A percentile compares a stretch with the other conserved stretches of the same genome.
phyloP scores from a whole-genome alignment of 2,329 filamentous ascomycete species.

The Xylaria multiplex region DNA sequence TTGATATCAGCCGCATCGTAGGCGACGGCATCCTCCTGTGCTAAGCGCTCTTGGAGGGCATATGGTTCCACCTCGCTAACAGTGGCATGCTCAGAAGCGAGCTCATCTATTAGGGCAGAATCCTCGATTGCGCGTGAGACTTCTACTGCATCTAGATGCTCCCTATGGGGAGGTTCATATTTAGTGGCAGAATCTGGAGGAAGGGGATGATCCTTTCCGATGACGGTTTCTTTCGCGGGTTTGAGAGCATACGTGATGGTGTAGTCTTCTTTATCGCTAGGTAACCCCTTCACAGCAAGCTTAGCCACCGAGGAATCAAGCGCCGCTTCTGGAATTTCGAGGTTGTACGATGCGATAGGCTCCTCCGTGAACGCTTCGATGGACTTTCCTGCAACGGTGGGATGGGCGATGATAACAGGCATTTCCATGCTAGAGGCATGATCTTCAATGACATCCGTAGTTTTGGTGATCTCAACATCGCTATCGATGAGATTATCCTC shows the following conservation, averaged over 20 bases:
- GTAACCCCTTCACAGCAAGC: background rate
- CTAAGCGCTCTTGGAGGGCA: background rate
- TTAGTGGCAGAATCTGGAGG: background rate
- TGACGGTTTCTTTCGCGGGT: background rate
- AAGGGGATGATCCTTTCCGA: background rate
- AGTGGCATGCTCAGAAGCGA: background rate
- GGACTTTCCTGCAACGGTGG: background rate
- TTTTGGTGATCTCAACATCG: background rate
- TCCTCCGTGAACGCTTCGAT: background rate
- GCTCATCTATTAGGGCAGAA: background rate
- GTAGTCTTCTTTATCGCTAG: background rate
- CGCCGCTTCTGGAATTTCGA: background rate
- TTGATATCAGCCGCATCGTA: constrained; percentile 4
- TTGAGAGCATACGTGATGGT: background rate
- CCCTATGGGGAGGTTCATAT: background rate
- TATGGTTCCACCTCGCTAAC: background rate
- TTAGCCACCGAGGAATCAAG: background rate
- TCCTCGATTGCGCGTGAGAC: background rate
- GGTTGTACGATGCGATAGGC: background rate
- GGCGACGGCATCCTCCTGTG: background rate
- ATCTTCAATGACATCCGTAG: background rate
- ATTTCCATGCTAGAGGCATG: background rate
- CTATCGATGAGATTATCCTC: background rate
- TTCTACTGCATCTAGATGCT: background rate
- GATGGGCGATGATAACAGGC: background rate